A percentile compares a stretch with the other conserved stretches of the same genome.
Evolutionary conservation across 1,284 basidiomycete genomes (phyloP).

Genomic region (Moesziomyces parantarcticus): DNA sequence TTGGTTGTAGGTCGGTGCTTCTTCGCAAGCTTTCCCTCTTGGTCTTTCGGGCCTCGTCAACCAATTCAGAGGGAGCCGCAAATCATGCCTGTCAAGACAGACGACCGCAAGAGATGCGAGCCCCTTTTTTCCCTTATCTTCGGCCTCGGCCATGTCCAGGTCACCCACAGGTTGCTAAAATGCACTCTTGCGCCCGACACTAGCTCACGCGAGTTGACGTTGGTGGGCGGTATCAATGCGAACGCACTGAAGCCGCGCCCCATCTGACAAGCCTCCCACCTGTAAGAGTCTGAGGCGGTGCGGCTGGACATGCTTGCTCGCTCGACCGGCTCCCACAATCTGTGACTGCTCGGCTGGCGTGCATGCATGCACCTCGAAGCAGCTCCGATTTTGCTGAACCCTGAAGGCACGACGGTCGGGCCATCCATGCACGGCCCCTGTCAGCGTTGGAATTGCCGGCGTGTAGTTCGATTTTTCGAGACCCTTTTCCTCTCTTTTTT

Average conservation of each 20-base stretch:
- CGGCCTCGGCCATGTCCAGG: no score
- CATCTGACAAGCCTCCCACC: not conserved
- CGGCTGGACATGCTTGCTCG: not conserved
- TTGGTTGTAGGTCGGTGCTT: not conserved
- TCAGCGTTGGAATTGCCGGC: not conserved
- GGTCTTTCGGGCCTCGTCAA: not conserved
- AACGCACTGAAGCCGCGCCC: no score
- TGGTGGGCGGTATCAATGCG: no score
- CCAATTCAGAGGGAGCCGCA: not conserved
- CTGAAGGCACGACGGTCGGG: slow-evolving; percentile 17
- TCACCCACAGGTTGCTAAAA: no score
- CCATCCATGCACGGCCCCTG: not conserved
- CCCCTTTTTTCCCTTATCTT: no score
- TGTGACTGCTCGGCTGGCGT: not conserved
- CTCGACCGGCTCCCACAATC: not conserved
- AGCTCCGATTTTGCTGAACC: slow-evolving; percentile 7
- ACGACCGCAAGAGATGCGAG: not conserved
- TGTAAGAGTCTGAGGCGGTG: not conserved
- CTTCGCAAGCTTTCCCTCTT: not conserved
- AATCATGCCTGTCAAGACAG: not conserved
- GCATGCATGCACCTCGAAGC: not conserved
- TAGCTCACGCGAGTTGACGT: no score
- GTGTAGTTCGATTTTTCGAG: not conserved
- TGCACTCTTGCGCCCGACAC: no score
- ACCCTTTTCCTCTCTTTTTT: not conserved